Percentiles rank a stretch among this genome's conserved stretches.
These are phyloP conservation scores for Lyophyllum decastes DNA, from an alignment of 768 basidiomycete species.

Conservation along the genomic window DNA sequence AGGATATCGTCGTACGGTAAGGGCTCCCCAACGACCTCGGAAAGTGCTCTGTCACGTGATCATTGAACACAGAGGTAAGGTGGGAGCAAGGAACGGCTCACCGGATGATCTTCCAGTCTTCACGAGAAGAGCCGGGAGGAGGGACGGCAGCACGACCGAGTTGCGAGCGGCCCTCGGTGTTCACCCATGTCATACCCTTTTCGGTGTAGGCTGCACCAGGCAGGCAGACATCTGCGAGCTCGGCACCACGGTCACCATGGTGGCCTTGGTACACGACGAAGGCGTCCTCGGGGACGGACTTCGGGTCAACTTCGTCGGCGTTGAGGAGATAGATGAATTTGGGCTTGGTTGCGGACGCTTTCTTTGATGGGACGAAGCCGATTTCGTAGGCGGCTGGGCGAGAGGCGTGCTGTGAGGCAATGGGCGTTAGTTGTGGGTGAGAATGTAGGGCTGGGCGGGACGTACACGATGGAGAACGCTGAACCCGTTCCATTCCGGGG, in stretches of 20 bases:
- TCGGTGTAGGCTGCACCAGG: slow-evolving; percentile 96
- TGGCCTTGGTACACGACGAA: slow-evolving; percentile 99
- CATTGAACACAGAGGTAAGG: too few species aligned
- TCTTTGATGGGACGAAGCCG: slow-evolving; percentile 86
- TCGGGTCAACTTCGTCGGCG: slow-evolving; percentile 90
- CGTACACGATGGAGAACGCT: slow-evolving; percentile 88
- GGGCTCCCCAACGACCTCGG: slow-evolving; percentile 79
- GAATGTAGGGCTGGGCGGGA: slow-evolving; percentile 14
- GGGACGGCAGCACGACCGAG: slow-evolving; percentile 89
- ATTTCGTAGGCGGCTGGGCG: slow-evolving; percentile 93
- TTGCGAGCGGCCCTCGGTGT: slow-evolving; percentile 94
- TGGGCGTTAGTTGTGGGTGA: not conserved
- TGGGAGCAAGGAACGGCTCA: slow-evolving; percentile 36
- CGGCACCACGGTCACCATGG: slow-evolving; percentile 96
- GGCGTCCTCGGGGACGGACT: slow-evolving; percentile 84
- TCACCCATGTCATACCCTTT: slow-evolving; percentile 87
- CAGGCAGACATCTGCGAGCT: slow-evolving; percentile 94
- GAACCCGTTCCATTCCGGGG: slow-evolving; percentile 95
- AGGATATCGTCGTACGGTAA: slow-evolving; percentile 90
- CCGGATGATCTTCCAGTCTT: slow-evolving; percentile 98
- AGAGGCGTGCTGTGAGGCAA: slow-evolving; percentile 69
- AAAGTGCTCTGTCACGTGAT: slow-evolving; percentile 64
- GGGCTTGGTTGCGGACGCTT: slow-evolving; percentile 72
- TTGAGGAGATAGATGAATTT: slow-evolving; percentile 98
- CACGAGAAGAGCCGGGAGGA: slow-evolving; percentile 91